Conservation (phyloP, 2,329 filamentous ascomycete genomes). For the Aaosphaeria pasadenensis region DNA sequence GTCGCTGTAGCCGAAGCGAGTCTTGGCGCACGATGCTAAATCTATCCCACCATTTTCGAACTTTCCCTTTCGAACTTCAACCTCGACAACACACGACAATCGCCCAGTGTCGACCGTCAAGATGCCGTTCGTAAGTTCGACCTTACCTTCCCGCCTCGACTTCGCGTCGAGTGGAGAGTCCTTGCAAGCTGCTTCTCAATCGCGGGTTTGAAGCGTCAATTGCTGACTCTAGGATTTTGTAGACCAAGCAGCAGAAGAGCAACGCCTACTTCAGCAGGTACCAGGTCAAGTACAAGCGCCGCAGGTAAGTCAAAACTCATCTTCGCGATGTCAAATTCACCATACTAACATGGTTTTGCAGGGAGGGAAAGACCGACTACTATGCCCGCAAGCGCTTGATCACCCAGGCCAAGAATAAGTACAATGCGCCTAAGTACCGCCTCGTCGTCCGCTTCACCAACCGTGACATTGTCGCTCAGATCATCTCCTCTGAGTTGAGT, state of each 20-base stretch:
- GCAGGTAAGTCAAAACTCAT: conserved; percentile 53
- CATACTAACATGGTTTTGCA: conserved; percentile 79
- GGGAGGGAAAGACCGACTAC: conserved; percentile 97
- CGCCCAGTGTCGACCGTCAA: conserved; percentile 27
- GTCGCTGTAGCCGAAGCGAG: not conserved
- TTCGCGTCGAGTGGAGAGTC: conserved; percentile 33
- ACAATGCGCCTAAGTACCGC: conserved; percentile 99
- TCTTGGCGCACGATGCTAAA: conserved; percentile 15
- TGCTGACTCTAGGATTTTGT: conserved; percentile 83
- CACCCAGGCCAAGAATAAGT: conserved; percentile 99
- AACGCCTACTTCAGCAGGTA: conserved; percentile 84
- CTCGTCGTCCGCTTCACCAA: conserved; percentile 99
- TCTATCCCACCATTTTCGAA: conserved; percentile 11
- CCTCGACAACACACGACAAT: conserved; percentile 17
- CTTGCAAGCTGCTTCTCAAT: conserved; percentile 89
- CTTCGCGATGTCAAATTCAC: conserved; percentile 15
- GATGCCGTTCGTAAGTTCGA: conserved; percentile 50
- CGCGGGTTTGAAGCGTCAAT: conserved; percentile 91
- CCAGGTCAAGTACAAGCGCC: not conserved
- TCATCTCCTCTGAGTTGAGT: conserved; percentile 94
- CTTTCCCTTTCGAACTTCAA: conserved; percentile 19
- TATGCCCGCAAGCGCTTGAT: conserved; percentile 99
- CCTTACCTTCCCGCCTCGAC: conserved; percentile 28
- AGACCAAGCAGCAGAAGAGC: conserved; percentile 97
- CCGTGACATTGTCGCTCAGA: conserved; percentile 98